A percentile compares a stretch with the other conserved stretches of the same genome.
These are phyloP conservation scores for Kockovaella imperatae DNA, from an alignment of 768 basidiomycete genomes.

Conservation along the genomic window DNA sequence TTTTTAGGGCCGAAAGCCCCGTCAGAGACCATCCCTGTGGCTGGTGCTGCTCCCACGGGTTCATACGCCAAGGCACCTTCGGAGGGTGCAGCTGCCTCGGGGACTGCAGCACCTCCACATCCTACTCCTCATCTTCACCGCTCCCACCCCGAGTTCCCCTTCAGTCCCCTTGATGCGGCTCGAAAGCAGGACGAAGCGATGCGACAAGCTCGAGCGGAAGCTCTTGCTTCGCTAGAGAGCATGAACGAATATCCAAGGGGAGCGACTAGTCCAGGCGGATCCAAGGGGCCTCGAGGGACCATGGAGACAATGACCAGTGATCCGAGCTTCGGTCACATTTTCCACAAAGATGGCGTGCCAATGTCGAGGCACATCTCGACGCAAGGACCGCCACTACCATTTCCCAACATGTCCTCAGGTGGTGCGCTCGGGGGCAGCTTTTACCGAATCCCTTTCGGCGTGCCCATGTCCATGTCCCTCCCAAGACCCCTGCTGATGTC, in stretches of 20 bases:
- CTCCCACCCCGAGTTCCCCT: conserved; percentile 31
- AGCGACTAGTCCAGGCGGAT: neutral
- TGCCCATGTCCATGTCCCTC: conserved; percentile 12
- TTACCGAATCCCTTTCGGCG: conserved; percentile 31
- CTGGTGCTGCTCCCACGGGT: neutral
- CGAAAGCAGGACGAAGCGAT: conserved; percentile 27
- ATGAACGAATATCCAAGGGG: neutral
- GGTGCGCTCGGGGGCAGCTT: conserved; percentile 8
- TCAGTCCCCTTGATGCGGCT: conserved; percentile 25
- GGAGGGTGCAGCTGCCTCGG: neutral
- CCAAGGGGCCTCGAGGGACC: conserved; percentile 31
- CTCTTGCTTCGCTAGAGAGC: conserved; percentile 13
- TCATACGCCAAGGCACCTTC: neutral
- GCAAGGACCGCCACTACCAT: conserved; percentile 1
- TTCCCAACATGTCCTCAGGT: neutral
- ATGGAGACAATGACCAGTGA: conserved; percentile 34
- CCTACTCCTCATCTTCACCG: conserved; percentile 18
- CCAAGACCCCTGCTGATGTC: conserved; percentile 25
- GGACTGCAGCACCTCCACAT: neutral
- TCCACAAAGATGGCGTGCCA: conserved; percentile 26
- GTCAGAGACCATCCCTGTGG: neutral
- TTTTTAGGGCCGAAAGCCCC: neutral
- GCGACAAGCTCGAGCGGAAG: conserved; percentile 20
- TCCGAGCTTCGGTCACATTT: conserved; percentile 39
- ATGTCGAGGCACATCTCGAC: conserved; percentile 9